Base-by-base conservation (phyloP, 2,329 filamentous ascomycete species). In the Nothopassalora personata region DNA sequence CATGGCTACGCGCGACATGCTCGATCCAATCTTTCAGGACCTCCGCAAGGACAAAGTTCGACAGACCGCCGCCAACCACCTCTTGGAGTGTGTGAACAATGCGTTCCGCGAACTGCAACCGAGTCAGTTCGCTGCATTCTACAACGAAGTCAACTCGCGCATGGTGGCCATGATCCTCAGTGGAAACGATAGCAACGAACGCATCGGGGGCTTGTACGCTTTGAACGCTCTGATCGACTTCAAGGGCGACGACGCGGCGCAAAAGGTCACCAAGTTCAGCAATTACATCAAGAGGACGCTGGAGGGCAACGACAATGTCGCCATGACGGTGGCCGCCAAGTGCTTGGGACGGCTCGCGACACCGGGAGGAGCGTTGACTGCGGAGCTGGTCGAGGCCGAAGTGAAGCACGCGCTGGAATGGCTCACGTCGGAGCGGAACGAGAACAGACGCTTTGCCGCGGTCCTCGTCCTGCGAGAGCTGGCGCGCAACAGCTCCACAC, bases 381-480 rank as follows among this genome's bases (percentile, higher is more conserved):
- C 93, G 7, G 93, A 97, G 74, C 80, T 99, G 56, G 94, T 99
- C 58, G 94, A 99, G 72, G 93, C 91, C 56, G 93, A 99, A 75
- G 92, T 97, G 62, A 95, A 97, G 74, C 94, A 91, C 18, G 92
- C 95, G 1, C 81, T 99, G 56, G 94, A 99, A 77, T 97, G 92
- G 90, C 84, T 99, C 58, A 93, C 97, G 72, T 92, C 92, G 52
- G 95, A 97, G 72, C 85, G 93, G 65, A 87, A 96, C 67, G 94
- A 99, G 77, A 93, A 93, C 72, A 84, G 93, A 67, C 85, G 94
- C 67, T 97, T 97, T 72, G 93, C 92, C 59, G 92, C 94, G 18
- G 93, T 96, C 7, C 83, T 99, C 27, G 87, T 96, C 33, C 83
- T 99, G 56, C 86, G 92, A 59, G 94, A 99, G 73, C 82, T 99